Percentiles rank a stretch among this genome's conserved stretches.
These are phyloP conservation scores for Helichrysum umbraculigerum DNA, from an alignment of 129 eudicot species.

Conservation along the genomic window DNA sequence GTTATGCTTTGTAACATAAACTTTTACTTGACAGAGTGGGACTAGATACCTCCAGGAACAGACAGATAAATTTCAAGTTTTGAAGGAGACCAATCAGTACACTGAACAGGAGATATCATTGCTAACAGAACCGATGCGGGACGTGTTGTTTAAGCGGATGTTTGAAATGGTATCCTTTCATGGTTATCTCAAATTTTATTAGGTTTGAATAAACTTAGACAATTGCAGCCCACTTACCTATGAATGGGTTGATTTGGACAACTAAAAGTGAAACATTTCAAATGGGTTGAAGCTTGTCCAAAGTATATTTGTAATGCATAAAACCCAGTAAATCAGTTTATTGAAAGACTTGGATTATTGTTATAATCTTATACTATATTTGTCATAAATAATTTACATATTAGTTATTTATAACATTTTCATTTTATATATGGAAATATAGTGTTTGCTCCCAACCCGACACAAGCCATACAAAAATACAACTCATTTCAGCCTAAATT, in stretches of 20 bases:
- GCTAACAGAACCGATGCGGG: constrained; percentile 23
- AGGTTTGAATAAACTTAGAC: neutral
- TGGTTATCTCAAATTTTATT: neutral
- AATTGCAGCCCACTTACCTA: neutral
- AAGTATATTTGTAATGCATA: neutral
- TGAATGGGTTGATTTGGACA: neutral
- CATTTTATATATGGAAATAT: neutral
- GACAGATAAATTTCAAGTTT: neutral
- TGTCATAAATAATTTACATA: too few species aligned
- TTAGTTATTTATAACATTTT: too few species aligned
- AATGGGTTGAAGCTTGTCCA: neutral
- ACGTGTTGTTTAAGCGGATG: constrained; percentile 57
- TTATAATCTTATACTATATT: too few species aligned
- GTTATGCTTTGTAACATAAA: neutral
- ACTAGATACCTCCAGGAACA: constrained; percentile 31
- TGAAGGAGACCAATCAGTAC: constrained; percentile 15
- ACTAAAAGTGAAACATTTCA: neutral
- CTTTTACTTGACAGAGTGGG: constrained; percentile 48
- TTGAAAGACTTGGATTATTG: too few species aligned
- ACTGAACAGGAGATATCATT: constrained; percentile 38
- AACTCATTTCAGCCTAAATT: neutral
- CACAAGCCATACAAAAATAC: too few species aligned
- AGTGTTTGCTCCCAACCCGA: neutral
- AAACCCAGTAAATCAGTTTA: neutral
- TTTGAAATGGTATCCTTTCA: constrained; percentile 56